These are phyloP conservation scores for Suillus placidus DNA, from an alignment of 768 basidiomycete genomes.

Conservation along the genomic window DNA sequence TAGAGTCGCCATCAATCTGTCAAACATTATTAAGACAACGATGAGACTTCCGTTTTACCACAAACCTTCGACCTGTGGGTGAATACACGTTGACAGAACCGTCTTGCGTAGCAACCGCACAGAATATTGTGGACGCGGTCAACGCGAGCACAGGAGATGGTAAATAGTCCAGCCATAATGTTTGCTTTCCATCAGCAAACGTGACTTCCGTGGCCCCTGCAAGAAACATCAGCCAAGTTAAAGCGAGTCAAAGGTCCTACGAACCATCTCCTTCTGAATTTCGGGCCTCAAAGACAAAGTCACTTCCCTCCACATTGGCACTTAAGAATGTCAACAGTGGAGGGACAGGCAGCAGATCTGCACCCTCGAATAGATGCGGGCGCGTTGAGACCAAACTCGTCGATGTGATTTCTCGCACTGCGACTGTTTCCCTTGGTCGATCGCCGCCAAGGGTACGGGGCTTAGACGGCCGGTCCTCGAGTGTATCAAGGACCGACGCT, in stretches of 20 bases:
- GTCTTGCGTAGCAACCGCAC: conserved; percentile 79
- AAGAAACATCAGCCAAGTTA: background rate
- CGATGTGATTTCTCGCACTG: conserved; percentile 56
- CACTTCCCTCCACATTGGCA: conserved; percentile 63
- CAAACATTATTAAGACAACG: background rate
- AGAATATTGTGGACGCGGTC: conserved; percentile 65
- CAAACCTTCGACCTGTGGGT: conserved; percentile 78
- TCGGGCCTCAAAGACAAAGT: conserved; percentile 72
- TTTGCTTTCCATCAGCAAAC: conserved; percentile 64
- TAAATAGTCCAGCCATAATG: conserved; percentile 89
- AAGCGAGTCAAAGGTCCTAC: conserved; percentile 22
- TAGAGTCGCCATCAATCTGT: conserved; percentile 77
- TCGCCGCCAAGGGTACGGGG: conserved; percentile 73
- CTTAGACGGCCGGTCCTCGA: conserved; percentile 39
- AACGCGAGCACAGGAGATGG: conserved; percentile 70
- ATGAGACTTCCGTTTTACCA: background rate
- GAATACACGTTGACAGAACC: conserved; percentile 85
- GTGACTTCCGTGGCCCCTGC: conserved; percentile 70
- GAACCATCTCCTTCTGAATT: conserved; percentile 72
- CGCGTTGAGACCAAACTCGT: conserved; percentile 19
- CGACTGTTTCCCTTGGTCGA: conserved; percentile 49
- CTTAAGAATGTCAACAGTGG: conserved; percentile 62
- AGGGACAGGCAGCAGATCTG: conserved; percentile 45
- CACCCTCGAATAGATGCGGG: conserved; percentile 23
- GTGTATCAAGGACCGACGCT: conserved; percentile 44